Evolutionary conservation across 2,329 filamentous ascomycete species (phyloP).

Genomic region (Paecilomyces sp.): DNA sequence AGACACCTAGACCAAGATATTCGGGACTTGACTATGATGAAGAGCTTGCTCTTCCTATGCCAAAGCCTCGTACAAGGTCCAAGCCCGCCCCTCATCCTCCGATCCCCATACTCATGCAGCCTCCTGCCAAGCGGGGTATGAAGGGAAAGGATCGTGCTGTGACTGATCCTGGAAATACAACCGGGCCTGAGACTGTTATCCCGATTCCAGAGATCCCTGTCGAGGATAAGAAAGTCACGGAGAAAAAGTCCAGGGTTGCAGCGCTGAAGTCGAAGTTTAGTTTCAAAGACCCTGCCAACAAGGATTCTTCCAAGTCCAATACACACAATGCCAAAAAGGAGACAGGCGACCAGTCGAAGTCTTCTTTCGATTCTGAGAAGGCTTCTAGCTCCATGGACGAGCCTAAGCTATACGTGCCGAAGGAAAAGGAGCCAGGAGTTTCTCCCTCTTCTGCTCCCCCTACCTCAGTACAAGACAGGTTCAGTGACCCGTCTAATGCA

Average conservation of each 20-base stretch:
- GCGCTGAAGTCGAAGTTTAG: constrained; percentile 21
- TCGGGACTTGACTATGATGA: constrained; percentile 18
- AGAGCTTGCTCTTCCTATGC: constrained; percentile 21
- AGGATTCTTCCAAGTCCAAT: neutral
- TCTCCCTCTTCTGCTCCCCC: constrained; percentile 10
- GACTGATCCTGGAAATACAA: neutral
- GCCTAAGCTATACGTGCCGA: constrained; percentile 11
- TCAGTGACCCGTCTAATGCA: neutral
- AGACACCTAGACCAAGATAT: constrained; percentile 6
- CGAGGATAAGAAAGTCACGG: constrained; percentile 10
- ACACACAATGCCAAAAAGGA: neutral
- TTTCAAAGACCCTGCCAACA: constrained; percentile 16
- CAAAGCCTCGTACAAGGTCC: constrained; percentile 5
- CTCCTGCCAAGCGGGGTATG: neutral
- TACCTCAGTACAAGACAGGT: neutral
- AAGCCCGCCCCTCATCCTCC: neutral
- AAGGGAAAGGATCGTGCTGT: neutral
- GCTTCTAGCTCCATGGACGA: constrained; percentile 3
- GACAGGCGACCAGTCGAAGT: neutral
- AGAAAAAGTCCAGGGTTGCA: constrained; percentile 15
- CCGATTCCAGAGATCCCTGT: neutral
- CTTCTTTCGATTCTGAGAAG: neutral
- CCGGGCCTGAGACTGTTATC: neutral
- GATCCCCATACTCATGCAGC: neutral
- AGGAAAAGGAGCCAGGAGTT: constrained; percentile 3